Evolutionary conservation across 805 yeast genomes (phyloP), one percentile per base, ranked within the genome.

Genomic region (Saturnispora sekii): DNA sequence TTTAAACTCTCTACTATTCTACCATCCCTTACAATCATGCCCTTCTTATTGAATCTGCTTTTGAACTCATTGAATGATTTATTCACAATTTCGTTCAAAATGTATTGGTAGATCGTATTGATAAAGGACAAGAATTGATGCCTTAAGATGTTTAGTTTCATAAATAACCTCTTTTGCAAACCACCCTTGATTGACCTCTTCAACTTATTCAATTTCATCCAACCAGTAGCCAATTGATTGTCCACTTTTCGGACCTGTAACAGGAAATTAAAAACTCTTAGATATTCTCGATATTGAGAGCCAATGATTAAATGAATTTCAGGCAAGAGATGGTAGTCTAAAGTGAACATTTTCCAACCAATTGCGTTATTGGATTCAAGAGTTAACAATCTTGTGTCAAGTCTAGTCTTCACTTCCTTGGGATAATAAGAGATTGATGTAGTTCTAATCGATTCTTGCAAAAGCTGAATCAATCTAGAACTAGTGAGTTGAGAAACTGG

Each of bases 281-380:
- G 66, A 59, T 90, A 90, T 43, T 77, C 84, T 45, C 69, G 69
- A 40, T 70, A 70, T 15, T 69, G 64, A 21, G 68, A 64, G 33
- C 80, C 65, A 14, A 90, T 66, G 3, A 84, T 70, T 26, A 73
- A 66, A 8, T 76, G 68, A 36, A 83, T 58, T 1, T 84, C 84
- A 11, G 67, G 52, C 15, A 57, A 61, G 4, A 74, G 59, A 44
- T 73, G 67, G 60, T 84, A 93, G 57, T 88, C 97, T 32, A 89
- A 65, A 0, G 96, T 86, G 59, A 90, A 89, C 2, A 84, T 87
- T 57, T 89, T 95, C 96, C 96, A 89, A 1, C 96, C 96, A 41
- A 77, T 63, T 28, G 49, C 79, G 0, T 86, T 82, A 52, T 81
- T 35, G 14, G 43, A 85, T 3, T 80, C 80, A 40, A 82, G 64